These are phyloP conservation scores for Penicillium cataractarum DNA, from an alignment of 495 filamentous ascomycete genomes.

Conservation along the genomic window DNA sequence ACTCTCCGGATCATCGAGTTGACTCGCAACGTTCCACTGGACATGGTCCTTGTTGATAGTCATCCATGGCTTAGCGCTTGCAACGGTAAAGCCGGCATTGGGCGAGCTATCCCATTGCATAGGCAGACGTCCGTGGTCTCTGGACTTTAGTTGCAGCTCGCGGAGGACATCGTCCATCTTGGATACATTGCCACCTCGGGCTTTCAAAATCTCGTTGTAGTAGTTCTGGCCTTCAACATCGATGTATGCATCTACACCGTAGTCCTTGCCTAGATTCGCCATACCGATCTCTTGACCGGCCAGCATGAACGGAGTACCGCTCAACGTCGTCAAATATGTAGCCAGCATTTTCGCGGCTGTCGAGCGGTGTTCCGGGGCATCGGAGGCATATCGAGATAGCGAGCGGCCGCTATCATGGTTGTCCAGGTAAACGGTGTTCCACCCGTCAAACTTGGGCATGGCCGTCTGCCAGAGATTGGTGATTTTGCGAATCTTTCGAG, in stretches of 20 bases:
- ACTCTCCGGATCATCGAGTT: slow-evolving; percentile 16
- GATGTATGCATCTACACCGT: slow-evolving; percentile 59
- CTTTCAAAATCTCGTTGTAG: slow-evolving; percentile 40
- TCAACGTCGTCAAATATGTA: slow-evolving; percentile 53
- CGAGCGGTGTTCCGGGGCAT: slow-evolving; percentile 41
- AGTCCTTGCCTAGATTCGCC: slow-evolving; percentile 61
- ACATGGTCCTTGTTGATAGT: slow-evolving; percentile 50
- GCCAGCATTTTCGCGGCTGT: slow-evolving; percentile 58
- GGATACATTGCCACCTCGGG: slow-evolving; percentile 27
- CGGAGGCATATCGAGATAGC: slow-evolving; percentile 54
- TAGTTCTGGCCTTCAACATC: slow-evolving; percentile 64
- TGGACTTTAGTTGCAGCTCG: slow-evolving; percentile 53
- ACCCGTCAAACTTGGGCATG: slow-evolving; percentile 47
- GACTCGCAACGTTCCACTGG: slow-evolving; percentile 18
- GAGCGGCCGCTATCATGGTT: slow-evolving; percentile 64
- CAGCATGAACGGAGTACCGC: slow-evolving; percentile 65
- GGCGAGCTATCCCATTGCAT: slow-evolving; percentile 46
- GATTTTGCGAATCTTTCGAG: slow-evolving; percentile 33
- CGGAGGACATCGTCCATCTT: slow-evolving; percentile 38
- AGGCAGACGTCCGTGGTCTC: slow-evolving; percentile 52
- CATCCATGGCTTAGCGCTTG: slow-evolving; percentile 53
- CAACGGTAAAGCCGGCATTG: slow-evolving; percentile 47
- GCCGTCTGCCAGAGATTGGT: slow-evolving; percentile 24
- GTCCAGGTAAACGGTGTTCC: slow-evolving; percentile 52
- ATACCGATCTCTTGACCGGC: slow-evolving; percentile 72